Evolutionary conservation across 768 basidiomycete species (phyloP).

Genomic region (Psilocybe cyanescens): DNA sequence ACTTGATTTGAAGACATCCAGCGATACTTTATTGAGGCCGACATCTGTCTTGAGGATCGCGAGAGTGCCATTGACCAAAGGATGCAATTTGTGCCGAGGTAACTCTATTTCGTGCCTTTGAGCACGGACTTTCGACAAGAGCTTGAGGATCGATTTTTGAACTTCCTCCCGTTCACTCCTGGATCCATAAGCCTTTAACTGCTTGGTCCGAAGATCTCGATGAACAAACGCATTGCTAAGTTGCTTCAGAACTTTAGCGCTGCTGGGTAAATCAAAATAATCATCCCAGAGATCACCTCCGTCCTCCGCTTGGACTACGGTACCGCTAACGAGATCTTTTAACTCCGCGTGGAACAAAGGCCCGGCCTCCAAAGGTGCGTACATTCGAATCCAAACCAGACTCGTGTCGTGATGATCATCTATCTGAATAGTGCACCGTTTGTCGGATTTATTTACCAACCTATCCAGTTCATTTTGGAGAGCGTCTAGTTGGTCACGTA

Average conservation of each 20-base stretch:
- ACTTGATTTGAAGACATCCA: conserved; percentile 44
- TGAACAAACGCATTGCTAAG: conserved; percentile 38
- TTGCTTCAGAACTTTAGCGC: conserved; percentile 38
- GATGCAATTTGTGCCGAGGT: conserved; percentile 31
- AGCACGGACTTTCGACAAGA: conserved; percentile 42
- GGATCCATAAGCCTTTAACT: conserved; percentile 45
- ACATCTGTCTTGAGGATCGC: conserved; percentile 39
- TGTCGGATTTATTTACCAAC: conserved; percentile 26
- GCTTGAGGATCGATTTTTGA: conserved; percentile 31
- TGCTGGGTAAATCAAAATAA: conserved; percentile 48
- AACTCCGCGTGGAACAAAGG: conserved; percentile 41
- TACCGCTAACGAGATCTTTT: conserved; percentile 41
- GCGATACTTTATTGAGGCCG: conserved; percentile 42
- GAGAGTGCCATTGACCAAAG: conserved; percentile 44
- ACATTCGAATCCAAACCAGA: conserved; percentile 40
- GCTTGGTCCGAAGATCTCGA: conserved; percentile 40
- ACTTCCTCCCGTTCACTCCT: conserved; percentile 32
- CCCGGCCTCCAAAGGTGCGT: conserved; percentile 34
- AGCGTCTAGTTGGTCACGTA: conserved; percentile 33
- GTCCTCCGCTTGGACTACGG: conserved; percentile 33
- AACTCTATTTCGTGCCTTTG: conserved; percentile 34
- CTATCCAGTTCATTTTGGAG: conserved; percentile 40
- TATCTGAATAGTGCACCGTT: conserved; percentile 38
- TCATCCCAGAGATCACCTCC: conserved; percentile 46
- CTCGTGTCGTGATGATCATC: conserved; percentile 18